Percentiles rank a stretch among this genome's conserved stretches.
These are phyloP conservation scores for Tylopilus subfusipes DNA, from an alignment of 768 basidiomycete genomes.

Conservation along the genomic window DNA sequence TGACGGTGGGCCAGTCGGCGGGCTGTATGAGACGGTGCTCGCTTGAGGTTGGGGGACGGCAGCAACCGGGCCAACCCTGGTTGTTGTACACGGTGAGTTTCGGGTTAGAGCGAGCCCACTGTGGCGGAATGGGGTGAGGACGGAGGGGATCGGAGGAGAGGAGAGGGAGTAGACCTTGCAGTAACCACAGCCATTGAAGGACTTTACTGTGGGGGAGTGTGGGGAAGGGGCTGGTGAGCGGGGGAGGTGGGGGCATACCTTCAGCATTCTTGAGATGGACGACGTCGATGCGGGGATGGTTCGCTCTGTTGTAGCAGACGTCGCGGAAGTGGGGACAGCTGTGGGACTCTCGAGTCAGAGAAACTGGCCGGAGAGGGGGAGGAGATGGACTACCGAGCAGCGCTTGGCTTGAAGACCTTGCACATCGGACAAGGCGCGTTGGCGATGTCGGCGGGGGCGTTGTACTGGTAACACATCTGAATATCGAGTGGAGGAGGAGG, in stretches of 20 bases:
- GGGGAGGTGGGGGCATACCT: constrained; percentile 46
- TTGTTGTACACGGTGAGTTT: constrained; percentile 61
- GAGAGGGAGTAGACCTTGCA: constrained; percentile 63
- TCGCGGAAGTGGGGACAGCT: constrained; percentile 79
- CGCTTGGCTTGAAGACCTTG: constrained; percentile 68
- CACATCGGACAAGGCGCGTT: constrained; percentile 77
- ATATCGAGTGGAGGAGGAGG: constrained; percentile 19
- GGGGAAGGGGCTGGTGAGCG: constrained; percentile 7
- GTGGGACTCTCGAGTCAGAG: constrained; percentile 16
- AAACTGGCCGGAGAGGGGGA: constrained; percentile 10
- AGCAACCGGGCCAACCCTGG: constrained; percentile 86
- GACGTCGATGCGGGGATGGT: constrained; percentile 76
- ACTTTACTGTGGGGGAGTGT: constrained; percentile 51
- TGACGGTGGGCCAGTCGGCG: constrained; percentile 80
- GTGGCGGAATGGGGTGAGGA: constrained; percentile 26
- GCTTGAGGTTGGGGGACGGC: constrained; percentile 60
- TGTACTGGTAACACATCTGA: constrained; percentile 68
- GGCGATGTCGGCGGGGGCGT: constrained; percentile 63
- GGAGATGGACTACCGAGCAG: constrained; percentile 44
- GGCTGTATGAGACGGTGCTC: constrained; percentile 64
- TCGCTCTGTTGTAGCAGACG: constrained; percentile 67
- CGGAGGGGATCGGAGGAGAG: constrained; percentile 18
- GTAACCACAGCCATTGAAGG: constrained; percentile 84
- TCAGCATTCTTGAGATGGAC: constrained; percentile 85
- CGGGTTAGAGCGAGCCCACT: constrained; percentile 72